These are phyloP conservation scores for Phyllosticta ampelicida DNA, from an alignment of 2,329 filamentous ascomycete genomes.

Conservation along the genomic window DNA sequence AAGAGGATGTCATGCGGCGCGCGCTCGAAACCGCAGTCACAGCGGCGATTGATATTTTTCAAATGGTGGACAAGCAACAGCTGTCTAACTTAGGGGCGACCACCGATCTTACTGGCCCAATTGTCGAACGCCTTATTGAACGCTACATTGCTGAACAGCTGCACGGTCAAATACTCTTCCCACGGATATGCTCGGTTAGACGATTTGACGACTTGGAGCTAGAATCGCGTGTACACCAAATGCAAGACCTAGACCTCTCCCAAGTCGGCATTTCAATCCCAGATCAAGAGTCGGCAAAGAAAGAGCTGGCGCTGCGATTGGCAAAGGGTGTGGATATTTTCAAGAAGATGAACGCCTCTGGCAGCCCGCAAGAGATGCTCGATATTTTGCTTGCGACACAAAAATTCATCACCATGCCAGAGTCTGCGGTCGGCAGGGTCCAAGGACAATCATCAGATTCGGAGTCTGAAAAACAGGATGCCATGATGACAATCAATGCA, in stretches of 20 bases:
- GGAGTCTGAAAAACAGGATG: constrained; percentile 41
- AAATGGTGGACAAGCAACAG: constrained; percentile 91
- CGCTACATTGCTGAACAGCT: constrained; percentile 89
- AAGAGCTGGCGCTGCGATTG: constrained; percentile 67
- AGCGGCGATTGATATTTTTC: constrained; percentile 88
- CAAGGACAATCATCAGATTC: constrained; percentile 16
- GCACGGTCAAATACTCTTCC: constrained; percentile 74
- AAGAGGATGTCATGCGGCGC: constrained; percentile 81
- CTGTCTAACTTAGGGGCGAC: constrained; percentile 83
- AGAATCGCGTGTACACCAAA: constrained; percentile 81
- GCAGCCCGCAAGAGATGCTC: constrained; percentile 82
- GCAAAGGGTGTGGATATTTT: constrained; percentile 78
- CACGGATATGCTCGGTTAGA: constrained; percentile 66
- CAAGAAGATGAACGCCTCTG: constrained; percentile 66
- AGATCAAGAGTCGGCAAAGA: constrained; percentile 65
- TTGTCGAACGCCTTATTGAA: constrained; percentile 90
- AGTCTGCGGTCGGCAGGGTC: constrained; percentile 34
- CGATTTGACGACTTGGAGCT: constrained; percentile 76
- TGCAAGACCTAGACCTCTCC: constrained; percentile 87
- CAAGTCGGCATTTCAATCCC: constrained; percentile 85
- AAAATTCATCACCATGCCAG: constrained; percentile 62
- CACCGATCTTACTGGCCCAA: constrained; percentile 81
- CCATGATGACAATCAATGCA: constrained; percentile 61
- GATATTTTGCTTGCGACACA: constrained; percentile 68
- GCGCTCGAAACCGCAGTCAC: constrained; percentile 88